Percentiles rank a stretch among this genome's conserved stretches.
Evolutionary conservation across 2,329 filamentous ascomycete genomes (phyloP).

Genomic region (Botrytis deweyae): DNA sequence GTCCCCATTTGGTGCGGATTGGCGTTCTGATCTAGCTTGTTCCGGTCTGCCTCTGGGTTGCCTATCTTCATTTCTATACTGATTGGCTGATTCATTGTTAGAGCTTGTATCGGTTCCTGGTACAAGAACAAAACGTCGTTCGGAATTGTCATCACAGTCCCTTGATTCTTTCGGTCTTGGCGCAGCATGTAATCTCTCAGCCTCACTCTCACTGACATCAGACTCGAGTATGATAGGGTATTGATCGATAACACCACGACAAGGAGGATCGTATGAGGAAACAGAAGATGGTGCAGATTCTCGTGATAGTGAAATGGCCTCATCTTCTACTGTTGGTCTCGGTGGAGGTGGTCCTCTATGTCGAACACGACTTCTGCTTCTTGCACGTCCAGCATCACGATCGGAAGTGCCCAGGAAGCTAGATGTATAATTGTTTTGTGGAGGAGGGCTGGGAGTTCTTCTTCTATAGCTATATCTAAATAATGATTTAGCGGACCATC

Average conservation of each 20-base stretch:
- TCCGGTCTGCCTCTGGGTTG: slow-evolving; percentile 21
- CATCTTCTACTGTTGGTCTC: slow-evolving; percentile 68
- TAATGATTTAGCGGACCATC: background rate
- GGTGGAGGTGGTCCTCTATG: slow-evolving; percentile 48
- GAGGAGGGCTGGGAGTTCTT: slow-evolving; percentile 16
- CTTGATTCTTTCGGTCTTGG: slow-evolving; percentile 24
- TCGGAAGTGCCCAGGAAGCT: slow-evolving; percentile 21
- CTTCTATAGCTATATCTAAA: slow-evolving; percentile 19
- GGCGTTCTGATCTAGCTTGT: background rate
- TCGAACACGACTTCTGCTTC: slow-evolving; percentile 30
- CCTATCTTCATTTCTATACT: slow-evolving; percentile 25
- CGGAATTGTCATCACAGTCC: slow-evolving; percentile 39
- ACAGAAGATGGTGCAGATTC: slow-evolving; percentile 46
- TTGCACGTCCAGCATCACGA: slow-evolving; percentile 20
- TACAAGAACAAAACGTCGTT: slow-evolving; percentile 65
- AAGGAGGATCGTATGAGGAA: slow-evolving; percentile 53
- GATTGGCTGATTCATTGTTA: slow-evolving; percentile 12
- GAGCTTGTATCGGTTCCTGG: slow-evolving; percentile 35
- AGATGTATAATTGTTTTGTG: slow-evolving; percentile 21
- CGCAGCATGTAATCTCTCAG: slow-evolving; percentile 32
- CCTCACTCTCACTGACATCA: slow-evolving; percentile 40
- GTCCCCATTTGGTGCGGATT: slow-evolving; percentile 1
- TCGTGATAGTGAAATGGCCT: slow-evolving; percentile 58
- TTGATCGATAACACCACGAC: slow-evolving; percentile 67
- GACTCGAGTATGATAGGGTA: slow-evolving; percentile 65